These are phyloP conservation scores for Ascochyta lentis DNA, from an alignment of 2,329 filamentous ascomycete species.

Conservation along the genomic window DNA sequence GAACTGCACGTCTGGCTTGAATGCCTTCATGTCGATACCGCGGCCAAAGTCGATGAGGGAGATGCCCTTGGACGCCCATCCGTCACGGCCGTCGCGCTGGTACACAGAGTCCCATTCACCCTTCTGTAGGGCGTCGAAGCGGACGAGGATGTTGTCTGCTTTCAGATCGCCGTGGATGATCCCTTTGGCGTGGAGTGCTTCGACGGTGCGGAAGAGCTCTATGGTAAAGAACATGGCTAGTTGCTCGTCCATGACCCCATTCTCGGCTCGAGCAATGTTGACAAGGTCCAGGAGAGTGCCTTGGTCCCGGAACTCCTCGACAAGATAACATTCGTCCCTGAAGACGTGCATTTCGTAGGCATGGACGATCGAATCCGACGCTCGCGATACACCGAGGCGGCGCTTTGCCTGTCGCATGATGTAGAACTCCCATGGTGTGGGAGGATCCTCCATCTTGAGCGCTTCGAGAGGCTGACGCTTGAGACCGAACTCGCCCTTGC, in stretches of 20 bases:
- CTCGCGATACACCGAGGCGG: constrained; percentile 75
- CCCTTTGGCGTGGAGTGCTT: constrained; percentile 79
- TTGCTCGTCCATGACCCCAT: constrained; percentile 82
- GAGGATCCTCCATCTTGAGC: constrained; percentile 91
- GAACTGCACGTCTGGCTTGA: constrained; percentile 79
- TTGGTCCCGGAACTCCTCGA: constrained; percentile 86
- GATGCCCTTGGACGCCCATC: constrained; percentile 82
- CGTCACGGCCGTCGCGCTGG: constrained; percentile 72
- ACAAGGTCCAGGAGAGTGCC: constrained; percentile 95
- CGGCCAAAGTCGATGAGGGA: constrained; percentile 94
- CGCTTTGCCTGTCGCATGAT: constrained; percentile 85
- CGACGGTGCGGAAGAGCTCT: constrained; percentile 88
- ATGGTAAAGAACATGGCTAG: constrained; percentile 95
- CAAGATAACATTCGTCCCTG: constrained; percentile 84
- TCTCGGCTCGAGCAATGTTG: constrained; percentile 79
- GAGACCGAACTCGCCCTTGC: constrained; percentile 66
- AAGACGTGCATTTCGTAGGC: constrained; percentile 93
- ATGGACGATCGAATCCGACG: constrained; percentile 77
- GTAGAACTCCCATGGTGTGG: constrained; percentile 93
- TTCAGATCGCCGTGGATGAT: constrained; percentile 95
- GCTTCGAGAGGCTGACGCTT: constrained; percentile 74
- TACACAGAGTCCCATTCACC: constrained; percentile 69
- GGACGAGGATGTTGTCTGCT: constrained; percentile 91
- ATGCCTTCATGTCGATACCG: constrained; percentile 90
- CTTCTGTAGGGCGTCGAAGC: constrained; percentile 66